Evolutionary conservation across 176 grass and related monocot species (phyloP), one percentile per base, ranked within the genome.

Genomic region (Musa itinerans): DNA sequence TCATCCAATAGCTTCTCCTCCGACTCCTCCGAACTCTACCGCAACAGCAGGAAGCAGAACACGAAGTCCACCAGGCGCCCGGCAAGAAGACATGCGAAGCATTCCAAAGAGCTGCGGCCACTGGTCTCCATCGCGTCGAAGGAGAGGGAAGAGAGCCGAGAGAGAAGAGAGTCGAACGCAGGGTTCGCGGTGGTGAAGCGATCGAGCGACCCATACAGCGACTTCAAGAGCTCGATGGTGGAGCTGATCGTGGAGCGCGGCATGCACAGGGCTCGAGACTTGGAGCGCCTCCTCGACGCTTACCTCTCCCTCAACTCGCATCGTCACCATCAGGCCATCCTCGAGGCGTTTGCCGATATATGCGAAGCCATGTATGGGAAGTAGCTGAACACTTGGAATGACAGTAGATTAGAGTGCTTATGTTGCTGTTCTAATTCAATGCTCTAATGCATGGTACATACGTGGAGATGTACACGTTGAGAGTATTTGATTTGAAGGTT

Each of bases 161-260:
- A 9, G 80, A 11, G 19, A n/a, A 6, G 49, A 21, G 64, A 80
- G 83, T 6, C 34, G 4, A 43, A 43, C 34, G 34, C 34, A 11
- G 89, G 87, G 10, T 89, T 92, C 65, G 34, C 77, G 65, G 77
- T 79, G 65, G 66, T 70, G 26, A 70, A 69, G 25, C 24, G 54
- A 8, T 70, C 77, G 65, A 79, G 21, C 16, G 77, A 79, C 34
- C 77, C 77, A 9, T 79, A 79, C 26, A 56, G 52, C 8, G 77
- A 79, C 53, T 79, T 79, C 77, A 52, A 66, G 17, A 57, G 52
- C 53, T 79, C 77, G 15, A 79, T 79, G 77, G 65, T 79, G 53
- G 77, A 79, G 77, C 71, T 79, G 77, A 71, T 79, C 53, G 65
- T 79, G 16, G 52, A 79, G 53, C 64, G 64, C 8, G 51, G 11